Percentiles rank a stretch among this genome's conserved stretches.
Evolutionary conservation across 2,329 filamentous ascomycete genomes (phyloP).

Genomic region (Microcyclospora pomicola): DNA sequence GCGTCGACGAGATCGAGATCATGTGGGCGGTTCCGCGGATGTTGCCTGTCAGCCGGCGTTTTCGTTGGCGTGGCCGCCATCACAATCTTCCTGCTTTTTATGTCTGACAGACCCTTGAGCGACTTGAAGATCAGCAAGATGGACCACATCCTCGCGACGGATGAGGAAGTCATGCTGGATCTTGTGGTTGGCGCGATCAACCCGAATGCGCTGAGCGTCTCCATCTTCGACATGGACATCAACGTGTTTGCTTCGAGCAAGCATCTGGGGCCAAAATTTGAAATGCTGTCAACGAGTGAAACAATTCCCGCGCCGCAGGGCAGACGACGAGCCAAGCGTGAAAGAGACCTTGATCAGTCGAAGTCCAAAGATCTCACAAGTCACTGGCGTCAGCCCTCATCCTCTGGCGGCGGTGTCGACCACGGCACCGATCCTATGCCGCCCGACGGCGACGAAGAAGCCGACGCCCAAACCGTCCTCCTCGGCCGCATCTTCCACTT

Average conservation of each 20-base stretch:
- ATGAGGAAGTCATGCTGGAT: conserved; percentile 92
- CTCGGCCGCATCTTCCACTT: conserved; percentile 81
- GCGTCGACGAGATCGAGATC: conserved; percentile 10
- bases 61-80: conserved; percentile 71
- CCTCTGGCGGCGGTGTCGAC: conserved; percentile 6
- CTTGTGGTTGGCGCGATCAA: conserved; percentile 78
- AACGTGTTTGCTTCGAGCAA: conserved; percentile 92
- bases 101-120: conserved; percentile 74
- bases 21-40: conserved; percentile 63
- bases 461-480: conserved; percentile 65
- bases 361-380: conserved; percentile 11
- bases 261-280: conserved; percentile 47
- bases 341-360: not conserved
- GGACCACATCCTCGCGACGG: conserved; percentile 79
- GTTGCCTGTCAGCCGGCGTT: conserved; percentile 69
- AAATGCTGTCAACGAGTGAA: not conserved
- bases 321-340: not conserved
- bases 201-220: conserved; percentile 81
- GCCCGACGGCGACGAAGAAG: conserved; percentile 36
- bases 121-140: conserved; percentile 69
- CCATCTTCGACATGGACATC: conserved; percentile 73
- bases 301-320: not conserved
- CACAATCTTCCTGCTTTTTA: conserved; percentile 76
- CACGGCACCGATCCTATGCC: conserved; percentile 9
- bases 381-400: conserved; percentile 12